Percentiles rank a stretch among this genome's conserved stretches.
Conservation (phyloP, 257 asterid species). For the Hygrophila difformis region DNA sequence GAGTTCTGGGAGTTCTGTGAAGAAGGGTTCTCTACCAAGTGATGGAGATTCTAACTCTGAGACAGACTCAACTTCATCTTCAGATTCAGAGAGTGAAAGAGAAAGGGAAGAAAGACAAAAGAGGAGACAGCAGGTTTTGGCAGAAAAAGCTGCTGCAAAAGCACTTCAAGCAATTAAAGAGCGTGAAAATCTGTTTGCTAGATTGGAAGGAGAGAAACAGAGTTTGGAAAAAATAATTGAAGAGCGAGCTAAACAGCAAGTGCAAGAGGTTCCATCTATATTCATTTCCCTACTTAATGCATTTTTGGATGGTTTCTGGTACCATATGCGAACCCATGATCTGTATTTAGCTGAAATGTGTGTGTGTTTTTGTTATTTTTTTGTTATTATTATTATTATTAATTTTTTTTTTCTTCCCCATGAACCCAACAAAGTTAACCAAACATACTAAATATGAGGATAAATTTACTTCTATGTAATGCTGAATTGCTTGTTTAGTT, state of each 20-base stretch:
- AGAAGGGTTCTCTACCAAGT: constrained; percentile 43
- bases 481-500: too few species aligned
- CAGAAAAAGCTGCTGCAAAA: constrained; percentile 89
- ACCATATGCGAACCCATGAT: too few species aligned
- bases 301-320: too few species aligned
- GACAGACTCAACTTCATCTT: constrained; percentile 58
- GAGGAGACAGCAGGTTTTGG: constrained; percentile 80
- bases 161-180: constrained; percentile 81
- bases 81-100: constrained; percentile 83
- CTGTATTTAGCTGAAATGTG: too few species aligned
- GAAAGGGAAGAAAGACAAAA: constrained; percentile 82
- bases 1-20: constrained; percentile 33
- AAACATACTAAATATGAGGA: too few species aligned
- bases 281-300: too few species aligned
- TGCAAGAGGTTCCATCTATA: constrained; percentile 96
- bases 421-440: too few species aligned
- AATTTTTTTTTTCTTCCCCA: too few species aligned
- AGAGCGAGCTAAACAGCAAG: constrained; percentile 85
- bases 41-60: constrained; percentile 71
- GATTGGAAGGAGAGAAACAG: constrained; percentile 93
- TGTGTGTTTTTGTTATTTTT: too few species aligned
- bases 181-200: constrained; percentile 80
- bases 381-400: too few species aligned
- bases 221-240: constrained; percentile 92
- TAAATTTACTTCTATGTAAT: too few species aligned